These are phyloP conservation scores for Pontederia paniculata DNA, from an alignment of 176 grass and related monocot genomes.

Conservation along the genomic window DNA sequence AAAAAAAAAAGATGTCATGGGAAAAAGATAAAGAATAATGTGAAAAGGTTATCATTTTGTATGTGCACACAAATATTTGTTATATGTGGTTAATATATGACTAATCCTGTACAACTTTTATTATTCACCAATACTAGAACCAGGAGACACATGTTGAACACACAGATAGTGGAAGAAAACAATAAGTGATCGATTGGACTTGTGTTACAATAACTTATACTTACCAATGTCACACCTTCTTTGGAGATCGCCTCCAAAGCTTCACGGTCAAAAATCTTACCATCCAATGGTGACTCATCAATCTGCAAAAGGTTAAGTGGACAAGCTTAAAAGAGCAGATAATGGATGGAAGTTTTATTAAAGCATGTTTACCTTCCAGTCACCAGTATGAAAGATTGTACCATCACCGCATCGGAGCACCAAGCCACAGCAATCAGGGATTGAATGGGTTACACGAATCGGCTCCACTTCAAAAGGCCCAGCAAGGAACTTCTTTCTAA, in stretches of 20 bases:
- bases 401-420: slow-evolving; percentile 93
- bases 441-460: slow-evolving; percentile 94
- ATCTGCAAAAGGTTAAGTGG: slow-evolving; percentile 37
- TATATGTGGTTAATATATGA: too few species aligned
- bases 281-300: slow-evolving; percentile 96
- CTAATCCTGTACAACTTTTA: too few species aligned
- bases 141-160: background rate
- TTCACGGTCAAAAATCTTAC: slow-evolving; percentile 85
- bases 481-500: slow-evolving; percentile 79
- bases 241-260: slow-evolving; percentile 92
- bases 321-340: slow-evolving; percentile 1
- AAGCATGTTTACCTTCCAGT: slow-evolving; percentile 79
- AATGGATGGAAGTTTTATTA: background rate
- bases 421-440: slow-evolving; percentile 95
- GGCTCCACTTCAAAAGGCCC: slow-evolving; percentile 98
- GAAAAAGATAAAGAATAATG: too few species aligned
- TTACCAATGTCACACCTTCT: slow-evolving; percentile 98
- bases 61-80: too few species aligned
- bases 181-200: background rate
- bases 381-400: slow-evolving; percentile 95
- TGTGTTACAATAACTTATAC: slow-evolving; percentile 17
- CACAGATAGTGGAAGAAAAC: slow-evolving; percentile 4
- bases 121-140: background rate
- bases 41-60: too few species aligned
- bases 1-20: too few species aligned